Evolutionary conservation across 2,329 filamentous ascomycete species (phyloP), one percentile per base, ranked within the genome.

Genomic region (Phialophora verrucosa): DNA sequence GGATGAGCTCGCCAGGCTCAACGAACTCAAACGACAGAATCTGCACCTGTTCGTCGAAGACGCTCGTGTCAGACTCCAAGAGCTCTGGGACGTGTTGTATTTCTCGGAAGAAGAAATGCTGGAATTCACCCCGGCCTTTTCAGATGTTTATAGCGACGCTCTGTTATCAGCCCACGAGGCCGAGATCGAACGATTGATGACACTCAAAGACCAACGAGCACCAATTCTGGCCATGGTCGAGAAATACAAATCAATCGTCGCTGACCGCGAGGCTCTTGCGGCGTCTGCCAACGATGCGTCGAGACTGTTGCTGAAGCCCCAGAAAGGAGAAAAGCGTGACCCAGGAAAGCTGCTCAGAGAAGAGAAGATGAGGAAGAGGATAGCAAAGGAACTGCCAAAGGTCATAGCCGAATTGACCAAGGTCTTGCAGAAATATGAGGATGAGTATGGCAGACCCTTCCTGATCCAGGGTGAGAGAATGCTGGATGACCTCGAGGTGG

Each of bases 101-200:
- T 93, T 96, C 75, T 97, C 92, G 0, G 95, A 99, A 76, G 95
- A 99, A 74, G 95, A 99, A 80, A 98, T 98, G 93, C 87, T 98
- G 64, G 93, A 97, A 72, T 99, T 99, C 73, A 95, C 93, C 0
- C 95, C 96, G 0, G 95, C 93, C 50, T 98, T 98, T 77, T 96
- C 93, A 11, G 95, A 98, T 76, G 94, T 97, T 23, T 97, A 96
- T 80, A 97, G 93, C 73, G 95, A 99, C 77, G 95, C 95, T 4
- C 85, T 99, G 10, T 86, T 99, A 0, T 93, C 96, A 71, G 93
- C 95, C 0, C 96, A 99, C 74, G 95, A 99, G 81, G 89, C 90
- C 23, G 96, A 99, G 76, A 93, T 99, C 70, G 82, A 83, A 6
- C 88, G 93, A 25, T 83, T 99, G 0, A 91, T 97, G 77, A 83